phyloP scores from a whole-genome alignment of 1,284 basidiomycete genomes.

The Microbotryomycetes sp. region DNA sequence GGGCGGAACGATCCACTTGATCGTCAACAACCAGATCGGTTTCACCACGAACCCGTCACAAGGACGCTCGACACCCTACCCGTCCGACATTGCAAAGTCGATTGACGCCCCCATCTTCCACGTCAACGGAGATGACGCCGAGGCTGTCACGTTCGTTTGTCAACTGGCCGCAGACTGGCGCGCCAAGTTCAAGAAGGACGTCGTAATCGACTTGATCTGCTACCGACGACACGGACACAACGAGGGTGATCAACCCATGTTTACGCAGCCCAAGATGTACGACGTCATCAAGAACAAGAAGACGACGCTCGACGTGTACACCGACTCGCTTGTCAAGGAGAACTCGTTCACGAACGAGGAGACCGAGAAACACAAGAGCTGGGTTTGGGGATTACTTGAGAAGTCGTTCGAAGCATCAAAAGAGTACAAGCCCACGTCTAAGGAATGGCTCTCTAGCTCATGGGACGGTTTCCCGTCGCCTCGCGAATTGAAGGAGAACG shows the following conservation, averaged over 20 bases:
- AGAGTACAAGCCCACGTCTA: conserved; percentile 85
- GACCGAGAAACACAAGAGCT: conserved; percentile 96
- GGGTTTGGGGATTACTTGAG: conserved; percentile 99
- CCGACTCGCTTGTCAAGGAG: conserved; percentile 81
- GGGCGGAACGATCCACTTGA: conserved; percentile 94
- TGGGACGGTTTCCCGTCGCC: conserved; percentile 99
- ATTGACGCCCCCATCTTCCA: conserved; percentile 99
- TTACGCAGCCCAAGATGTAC: conserved; percentile 99
- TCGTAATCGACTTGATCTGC: conserved; percentile 97
- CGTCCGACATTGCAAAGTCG: conserved; percentile 97
- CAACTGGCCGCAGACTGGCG: conserved; percentile 97
- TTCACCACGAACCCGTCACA: conserved; percentile 99
- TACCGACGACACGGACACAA: conserved; percentile 99
- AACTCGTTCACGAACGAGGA: conserved; percentile 92
- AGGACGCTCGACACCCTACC: conserved; percentile 94
- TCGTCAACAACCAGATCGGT: conserved; percentile 99
- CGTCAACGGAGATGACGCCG: conserved; percentile 97
- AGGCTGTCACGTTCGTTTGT: conserved; percentile 97
- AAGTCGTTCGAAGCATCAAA: conserved; percentile 79
- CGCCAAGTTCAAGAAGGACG: conserved; percentile 97
- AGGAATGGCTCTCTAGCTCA: conserved; percentile 95
- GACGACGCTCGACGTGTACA: conserved; percentile 84
- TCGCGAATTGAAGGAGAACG: conserved; percentile 85
- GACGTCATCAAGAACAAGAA: conserved; percentile 92
- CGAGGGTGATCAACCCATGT: conserved; percentile 97